A percentile compares a stretch with the other conserved stretches of the same genome.
These are phyloP conservation scores for Coelastrella sp. DNA, from an alignment of 139 green algal genomes.

Conservation along the genomic window DNA sequence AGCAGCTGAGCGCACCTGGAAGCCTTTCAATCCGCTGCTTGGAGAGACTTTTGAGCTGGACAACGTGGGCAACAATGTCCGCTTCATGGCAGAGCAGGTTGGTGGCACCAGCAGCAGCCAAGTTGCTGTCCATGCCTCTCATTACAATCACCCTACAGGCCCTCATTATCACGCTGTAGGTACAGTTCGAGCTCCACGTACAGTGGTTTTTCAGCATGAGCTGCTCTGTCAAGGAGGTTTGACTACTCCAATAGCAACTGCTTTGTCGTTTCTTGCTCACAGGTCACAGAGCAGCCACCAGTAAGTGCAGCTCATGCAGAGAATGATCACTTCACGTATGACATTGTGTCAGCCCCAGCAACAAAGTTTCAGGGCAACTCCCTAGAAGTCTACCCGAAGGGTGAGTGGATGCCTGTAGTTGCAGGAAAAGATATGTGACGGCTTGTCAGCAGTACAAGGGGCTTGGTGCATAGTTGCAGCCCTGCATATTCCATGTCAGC, in stretches of 20 bases:
- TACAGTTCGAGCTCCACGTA: too few relatives aligned
- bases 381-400: slow-evolving; percentile 93
- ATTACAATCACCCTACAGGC: too few relatives aligned
- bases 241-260: too few relatives aligned
- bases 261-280: slow-evolving; percentile 59
- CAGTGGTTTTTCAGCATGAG: too few relatives aligned
- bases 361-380: slow-evolving; percentile 99
- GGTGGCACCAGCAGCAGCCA: too few relatives aligned
- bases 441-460: too few relatives aligned
- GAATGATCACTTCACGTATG: slow-evolving; percentile 89
- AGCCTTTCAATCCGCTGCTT: slow-evolving; percentile 99
- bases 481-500: too few relatives aligned
- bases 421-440: too few relatives aligned
- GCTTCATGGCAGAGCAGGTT: slow-evolving; percentile 96
- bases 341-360: slow-evolving; percentile 93
- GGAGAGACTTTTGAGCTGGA: slow-evolving; percentile 97
- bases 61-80: slow-evolving; percentile 59
- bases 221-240: too few relatives aligned
- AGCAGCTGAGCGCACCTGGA: slow-evolving; percentile 92
- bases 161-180: too few relatives aligned
- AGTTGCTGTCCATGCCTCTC: too few relatives aligned
- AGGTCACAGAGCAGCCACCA: slow-evolving; percentile 94
- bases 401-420: slow-evolving; percentile 48
- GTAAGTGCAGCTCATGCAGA: slow-evolving; percentile 92
- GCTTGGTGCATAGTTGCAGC: too few relatives aligned